A percentile compares a stretch with the other conserved stretches of the same genome.
phyloP scores from a whole-genome alignment of 495 filamentous ascomycete genomes.

The Hypoxylon lienhwacheense region DNA sequence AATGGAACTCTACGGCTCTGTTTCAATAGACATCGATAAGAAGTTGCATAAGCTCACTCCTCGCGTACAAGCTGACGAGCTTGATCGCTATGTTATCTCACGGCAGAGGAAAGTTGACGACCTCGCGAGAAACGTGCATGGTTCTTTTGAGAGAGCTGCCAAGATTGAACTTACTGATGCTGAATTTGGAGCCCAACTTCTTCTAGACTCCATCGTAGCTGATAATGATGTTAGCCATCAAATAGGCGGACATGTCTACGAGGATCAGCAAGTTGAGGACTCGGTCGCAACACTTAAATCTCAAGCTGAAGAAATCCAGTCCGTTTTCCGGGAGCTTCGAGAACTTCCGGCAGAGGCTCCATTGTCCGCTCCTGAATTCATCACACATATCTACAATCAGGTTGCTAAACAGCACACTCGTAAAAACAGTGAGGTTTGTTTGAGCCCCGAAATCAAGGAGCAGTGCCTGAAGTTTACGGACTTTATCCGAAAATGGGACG shows the following conservation, averaged over 20 bases:
- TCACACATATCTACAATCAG: slow-evolving; percentile 27
- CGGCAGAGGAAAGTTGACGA: slow-evolving; percentile 31
- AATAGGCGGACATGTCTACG: slow-evolving; percentile 27
- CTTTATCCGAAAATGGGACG: slow-evolving; percentile 29
- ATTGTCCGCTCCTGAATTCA: slow-evolving; percentile 21
- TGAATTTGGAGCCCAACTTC: slow-evolving; percentile 29
- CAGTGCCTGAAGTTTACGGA: slow-evolving; percentile 27
- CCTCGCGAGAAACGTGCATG: slow-evolving; percentile 31
- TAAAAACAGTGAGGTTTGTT: slow-evolving; percentile 8
- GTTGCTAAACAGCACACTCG: slow-evolving; percentile 9
- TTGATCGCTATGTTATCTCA: slow-evolving; percentile 30
- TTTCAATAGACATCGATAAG: slow-evolving; percentile 20
- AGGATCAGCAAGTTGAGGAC: slow-evolving; percentile 36
- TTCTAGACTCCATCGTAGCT: slow-evolving; percentile 32
- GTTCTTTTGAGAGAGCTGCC: slow-evolving; percentile 24
- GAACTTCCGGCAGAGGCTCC: slow-evolving; percentile 9
- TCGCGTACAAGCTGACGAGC: slow-evolving; percentile 4
- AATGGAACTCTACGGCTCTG: slow-evolving; percentile 34
- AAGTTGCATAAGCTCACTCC: slow-evolving; percentile 1
- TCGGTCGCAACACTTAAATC: slow-evolving; percentile 29
- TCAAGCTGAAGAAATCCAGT: slow-evolving; percentile 27
- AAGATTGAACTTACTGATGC: slow-evolving; percentile 30
- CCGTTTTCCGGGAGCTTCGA: slow-evolving; percentile 18
- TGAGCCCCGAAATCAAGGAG: slow-evolving; percentile 1
- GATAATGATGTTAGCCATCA: slow-evolving; percentile 21